Evolutionary conservation across 2,329 filamentous ascomycete species (phyloP).

Genomic region (Botrytis porri): DNA sequence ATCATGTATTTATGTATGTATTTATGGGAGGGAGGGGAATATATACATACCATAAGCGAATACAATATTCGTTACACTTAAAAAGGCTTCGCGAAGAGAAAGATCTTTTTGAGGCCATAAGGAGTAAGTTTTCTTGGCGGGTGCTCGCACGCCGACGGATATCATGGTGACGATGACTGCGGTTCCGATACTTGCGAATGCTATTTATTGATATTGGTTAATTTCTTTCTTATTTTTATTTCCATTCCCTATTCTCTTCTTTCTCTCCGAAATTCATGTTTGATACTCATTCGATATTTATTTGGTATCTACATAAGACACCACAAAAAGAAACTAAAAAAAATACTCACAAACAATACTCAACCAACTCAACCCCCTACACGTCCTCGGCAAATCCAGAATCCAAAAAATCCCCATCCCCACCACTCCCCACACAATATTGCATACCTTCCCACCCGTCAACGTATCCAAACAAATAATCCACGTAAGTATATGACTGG

Average conservation of each 20-base stretch:
- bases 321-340: fast-evolving
- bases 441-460: constrained; percentile 52
- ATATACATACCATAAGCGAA: constrained; percentile 47
- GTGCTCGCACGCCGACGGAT: constrained; percentile 30
- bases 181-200: constrained; percentile 52
- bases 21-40: too few species aligned
- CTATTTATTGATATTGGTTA: constrained; percentile 31
- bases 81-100: constrained; percentile 45
- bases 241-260: too few species aligned
- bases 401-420: constrained; percentile 51
- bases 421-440: constrained; percentile 52
- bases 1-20: too few species aligned
- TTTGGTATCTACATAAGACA: neutral
- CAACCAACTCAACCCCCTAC: constrained; percentile 53
- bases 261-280: neutral
- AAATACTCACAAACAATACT: constrained; percentile 48
- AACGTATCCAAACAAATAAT: constrained; percentile 56
- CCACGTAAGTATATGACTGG: constrained; percentile 58
- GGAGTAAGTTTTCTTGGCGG: constrained; percentile 34
- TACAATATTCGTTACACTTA: constrained; percentile 54
- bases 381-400: constrained; percentile 53
- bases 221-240: neutral
- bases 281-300: fast-evolving
- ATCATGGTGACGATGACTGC: constrained; percentile 57
- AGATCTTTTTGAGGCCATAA: constrained; percentile 28